Base-by-base conservation (phyloP, 768 basidiomycete genomes). In the Suillus cothurnatus region DNA sequence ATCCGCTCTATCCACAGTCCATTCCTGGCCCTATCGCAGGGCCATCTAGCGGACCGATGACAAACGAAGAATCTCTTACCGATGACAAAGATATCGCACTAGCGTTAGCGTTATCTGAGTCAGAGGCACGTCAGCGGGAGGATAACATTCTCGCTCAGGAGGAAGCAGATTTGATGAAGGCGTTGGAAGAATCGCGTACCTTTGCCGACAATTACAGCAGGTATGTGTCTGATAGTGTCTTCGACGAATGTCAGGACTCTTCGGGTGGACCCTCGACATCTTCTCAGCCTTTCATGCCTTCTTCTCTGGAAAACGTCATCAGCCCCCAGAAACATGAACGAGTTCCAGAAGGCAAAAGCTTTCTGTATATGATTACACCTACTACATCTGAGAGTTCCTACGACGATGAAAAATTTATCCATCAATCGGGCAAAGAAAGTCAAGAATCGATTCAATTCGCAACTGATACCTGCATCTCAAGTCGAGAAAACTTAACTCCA, bases 131-230 rank as follows among this genome's bases (percentile, higher is more conserved):
- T 41, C 68, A 60, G n/a, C 74, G 57, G 23, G 74, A 76, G 52
- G 65, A 70, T 52, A 70, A 64, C 8, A 28, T 77, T 53, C 65
- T 71, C 38, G 69, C 69, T 26, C 73, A 73, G 64, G 90, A 93
- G 71, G 89, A 91, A 64, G 86, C 87, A 36, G 88, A 92, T 50
- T 78, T 93, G 17, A 85, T 85, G 26, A 81, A 81, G 66, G 92
- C 90, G 0, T 69, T 93, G 64, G 82, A 85, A 68, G 83, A 83
- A 65, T 90, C 88, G 1, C 76, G 77, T n/a, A 49, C 77, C 21
- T 52, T 67, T 58, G 63, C 73, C 28, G 49, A 14, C 56, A 26
- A 60, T 21, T 73, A 71, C 47, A 17, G 61, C 34, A 31, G 6
- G 26, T 28, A 31, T 41, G 39, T 31, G 26, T 59, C 38, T 15